A percentile compares a stretch with the other conserved stretches of the same genome.
phyloP scores from a whole-genome alignment of 306 rosid genomes.

The Begonia fuchsioides region DNA sequence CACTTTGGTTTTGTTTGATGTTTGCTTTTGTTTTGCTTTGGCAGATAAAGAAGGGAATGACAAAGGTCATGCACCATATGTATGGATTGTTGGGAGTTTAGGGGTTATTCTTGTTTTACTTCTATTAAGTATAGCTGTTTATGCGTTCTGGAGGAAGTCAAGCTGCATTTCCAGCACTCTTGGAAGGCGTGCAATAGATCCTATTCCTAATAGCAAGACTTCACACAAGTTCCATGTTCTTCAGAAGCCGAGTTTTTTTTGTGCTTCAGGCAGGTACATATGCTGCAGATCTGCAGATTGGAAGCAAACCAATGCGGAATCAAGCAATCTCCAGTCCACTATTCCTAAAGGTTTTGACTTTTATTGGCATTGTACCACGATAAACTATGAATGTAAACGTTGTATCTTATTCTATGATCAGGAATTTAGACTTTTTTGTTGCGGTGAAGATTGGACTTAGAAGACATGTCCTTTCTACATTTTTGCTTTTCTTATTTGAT shows the following conservation, averaged over 20 bases:
- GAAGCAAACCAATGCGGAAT: slow-evolving; percentile 53
- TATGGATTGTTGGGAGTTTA: slow-evolving; percentile 78
- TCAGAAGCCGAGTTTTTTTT: slow-evolving; percentile 71
- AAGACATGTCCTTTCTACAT: no score
- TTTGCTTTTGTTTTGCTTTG: background rate
- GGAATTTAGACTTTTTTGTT: no score
- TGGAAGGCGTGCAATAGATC: slow-evolving; percentile 43
- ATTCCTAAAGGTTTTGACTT: slow-evolving; percentile 58
- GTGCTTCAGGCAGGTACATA: slow-evolving; percentile 76
- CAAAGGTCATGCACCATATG: slow-evolving; percentile 56
- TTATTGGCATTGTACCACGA: slow-evolving; percentile 9
- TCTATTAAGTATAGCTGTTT: slow-evolving; percentile 35
- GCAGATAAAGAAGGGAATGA: slow-evolving; percentile 41
- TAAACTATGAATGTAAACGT: no score
- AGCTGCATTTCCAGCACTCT: slow-evolving; percentile 31
- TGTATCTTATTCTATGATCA: no score
- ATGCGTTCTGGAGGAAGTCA: slow-evolving; percentile 44
- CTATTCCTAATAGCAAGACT: slow-evolving; percentile 33
- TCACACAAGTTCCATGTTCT: slow-evolving; percentile 75
- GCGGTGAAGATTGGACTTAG: no score
- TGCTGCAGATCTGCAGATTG: slow-evolving; percentile 51
- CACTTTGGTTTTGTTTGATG: background rate
- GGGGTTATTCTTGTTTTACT: slow-evolving; percentile 54
- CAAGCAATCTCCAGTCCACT: slow-evolving; percentile 34
- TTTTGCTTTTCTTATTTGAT: no score